Base-by-base conservation (phyloP, 345 rosid genomes). In the Carallia pectinifolia region DNA sequence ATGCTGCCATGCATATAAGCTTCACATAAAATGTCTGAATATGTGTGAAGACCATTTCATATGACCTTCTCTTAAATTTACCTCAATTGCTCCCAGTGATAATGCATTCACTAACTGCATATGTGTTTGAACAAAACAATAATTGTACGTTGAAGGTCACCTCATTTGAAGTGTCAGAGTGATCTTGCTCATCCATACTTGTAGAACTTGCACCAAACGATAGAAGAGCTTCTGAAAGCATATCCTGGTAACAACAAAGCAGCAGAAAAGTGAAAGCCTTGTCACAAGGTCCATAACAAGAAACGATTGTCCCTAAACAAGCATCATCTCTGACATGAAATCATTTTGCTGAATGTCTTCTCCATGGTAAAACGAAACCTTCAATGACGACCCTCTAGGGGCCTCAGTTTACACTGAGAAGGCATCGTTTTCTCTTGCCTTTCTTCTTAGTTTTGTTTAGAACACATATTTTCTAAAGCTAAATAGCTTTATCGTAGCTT, bases 201-300 rank as follows among this genome's bases (percentile, higher is more conserved):
- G 82, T 77, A 15, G 96, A 94, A 74, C 82, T 84, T 58, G 98
- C 98, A 68, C 97, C 97, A 58, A 94, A 91, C 78, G 83, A 82
- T 65, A 91, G 63, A 67, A 94, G 86, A 29, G 96, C 93, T 65
- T 94, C 98, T 9, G 96, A 91, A 55, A 94, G 81, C 68, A 71
- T 75, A 77, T 88, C 91, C 98, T 91, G 81, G 60, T 29, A 65
- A 63, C 71, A 65, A 19, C n/a, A 64, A 69, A 78, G 34, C 19
- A 61, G 38, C 53, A 30, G 13, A 39, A 9, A 59, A 29, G 63
- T 60, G 47, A 39, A 39, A 62, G 40, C 39, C 7, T 6, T 37
- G 7, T 37, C 39, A 37, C 7, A 30, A 31, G 64, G 19, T 39
- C 7, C 27, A 52, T 29, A 50, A 1, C 30, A 6, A 18, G 5